Evolutionary conservation across 768 basidiomycete species (phyloP).

Genomic region (Leccinum pellstonianum): DNA sequence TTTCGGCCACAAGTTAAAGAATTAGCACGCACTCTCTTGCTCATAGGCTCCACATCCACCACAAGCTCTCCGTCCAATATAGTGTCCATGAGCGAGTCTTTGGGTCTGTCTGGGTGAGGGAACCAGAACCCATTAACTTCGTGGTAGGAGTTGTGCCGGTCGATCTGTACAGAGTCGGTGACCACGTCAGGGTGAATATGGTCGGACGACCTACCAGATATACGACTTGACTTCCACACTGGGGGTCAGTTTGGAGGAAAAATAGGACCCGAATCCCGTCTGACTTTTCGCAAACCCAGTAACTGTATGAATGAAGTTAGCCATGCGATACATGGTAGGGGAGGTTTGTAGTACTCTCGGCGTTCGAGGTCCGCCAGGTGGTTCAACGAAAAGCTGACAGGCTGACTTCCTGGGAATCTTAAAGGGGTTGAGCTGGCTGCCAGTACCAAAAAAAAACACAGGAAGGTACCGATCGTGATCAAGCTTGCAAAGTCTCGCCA

Average conservation of each 20-base stretch:
- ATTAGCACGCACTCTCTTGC: slow-evolving; percentile 53
- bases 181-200: slow-evolving; percentile 1
- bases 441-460: slow-evolving; percentile 3
- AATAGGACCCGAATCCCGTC: slow-evolving; percentile 92
- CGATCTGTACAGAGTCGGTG: slow-evolving; percentile 58
- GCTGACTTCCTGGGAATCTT: slow-evolving; percentile 95
- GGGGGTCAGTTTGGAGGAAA: slow-evolving; percentile 62
- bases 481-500: slow-evolving; percentile 64
- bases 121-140: slow-evolving; percentile 77
- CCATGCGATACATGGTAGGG: background rate
- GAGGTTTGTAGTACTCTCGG: slow-evolving; percentile 59
- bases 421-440: slow-evolving; percentile 8
- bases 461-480: slow-evolving; percentile 59
- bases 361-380: slow-evolving; percentile 77
- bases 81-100: slow-evolving; percentile 68
- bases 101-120: slow-evolving; percentile 79
- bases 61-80: slow-evolving; percentile 95
- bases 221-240: slow-evolving; percentile 52
- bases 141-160: slow-evolving; percentile 89
- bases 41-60: slow-evolving; percentile 78
- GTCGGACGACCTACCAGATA: slow-evolving; percentile 63
- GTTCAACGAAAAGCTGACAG: slow-evolving; percentile 77
- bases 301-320: slow-evolving; percentile 49
- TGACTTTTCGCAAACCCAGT: slow-evolving; percentile 99
- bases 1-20: slow-evolving; percentile 1